Percentiles rank a stretch among this genome's conserved stretches.
Evolutionary conservation across 495 filamentous ascomycete genomes (phyloP).

Genomic region (Aspergillus hancockii): DNA sequence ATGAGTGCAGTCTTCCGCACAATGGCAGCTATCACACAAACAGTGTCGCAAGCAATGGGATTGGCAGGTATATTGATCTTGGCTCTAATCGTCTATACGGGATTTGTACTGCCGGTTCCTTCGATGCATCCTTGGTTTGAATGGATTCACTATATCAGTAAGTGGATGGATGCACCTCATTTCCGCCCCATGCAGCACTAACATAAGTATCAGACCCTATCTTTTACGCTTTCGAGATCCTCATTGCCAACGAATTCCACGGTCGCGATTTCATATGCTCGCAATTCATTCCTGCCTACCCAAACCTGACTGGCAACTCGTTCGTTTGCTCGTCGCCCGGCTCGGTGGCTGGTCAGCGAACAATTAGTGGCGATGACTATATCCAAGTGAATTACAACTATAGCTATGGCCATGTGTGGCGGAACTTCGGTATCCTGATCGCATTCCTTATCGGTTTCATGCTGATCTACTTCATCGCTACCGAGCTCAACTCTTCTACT

Average conservation of each 20-base stretch:
- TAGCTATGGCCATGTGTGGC: slow-evolving; percentile 58
- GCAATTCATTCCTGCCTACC: slow-evolving; percentile 47
- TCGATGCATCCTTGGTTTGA: slow-evolving; percentile 51
- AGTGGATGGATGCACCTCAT: background rate
- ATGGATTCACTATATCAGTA: slow-evolving; percentile 45
- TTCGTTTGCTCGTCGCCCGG: slow-evolving; percentile 52
- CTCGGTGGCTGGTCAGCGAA: slow-evolving; percentile 41
- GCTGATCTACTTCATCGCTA: slow-evolving; percentile 42
- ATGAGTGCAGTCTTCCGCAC: slow-evolving; percentile 53
- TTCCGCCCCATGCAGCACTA: background rate
- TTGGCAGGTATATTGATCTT: slow-evolving; percentile 44
- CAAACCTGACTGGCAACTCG: slow-evolving; percentile 35
- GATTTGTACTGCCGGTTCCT: slow-evolving; percentile 42
- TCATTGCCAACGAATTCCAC: slow-evolving; percentile 60
- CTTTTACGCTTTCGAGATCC: slow-evolving; percentile 43
- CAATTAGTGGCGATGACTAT: slow-evolving; percentile 52
- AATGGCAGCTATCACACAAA: slow-evolving; percentile 44
- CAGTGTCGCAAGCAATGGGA: slow-evolving; percentile 48
- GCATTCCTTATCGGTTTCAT: slow-evolving; percentile 62
- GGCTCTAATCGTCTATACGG: slow-evolving; percentile 44
- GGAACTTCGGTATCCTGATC: slow-evolving; percentile 64
- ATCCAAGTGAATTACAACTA: slow-evolving; percentile 54
- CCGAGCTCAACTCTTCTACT: slow-evolving; percentile 36
- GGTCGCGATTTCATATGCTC: slow-evolving; percentile 48
- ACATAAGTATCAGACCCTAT: slow-evolving; percentile 29